Base-by-base conservation (phyloP, 148 eudicot species). In the Drosera capensis region DNA sequence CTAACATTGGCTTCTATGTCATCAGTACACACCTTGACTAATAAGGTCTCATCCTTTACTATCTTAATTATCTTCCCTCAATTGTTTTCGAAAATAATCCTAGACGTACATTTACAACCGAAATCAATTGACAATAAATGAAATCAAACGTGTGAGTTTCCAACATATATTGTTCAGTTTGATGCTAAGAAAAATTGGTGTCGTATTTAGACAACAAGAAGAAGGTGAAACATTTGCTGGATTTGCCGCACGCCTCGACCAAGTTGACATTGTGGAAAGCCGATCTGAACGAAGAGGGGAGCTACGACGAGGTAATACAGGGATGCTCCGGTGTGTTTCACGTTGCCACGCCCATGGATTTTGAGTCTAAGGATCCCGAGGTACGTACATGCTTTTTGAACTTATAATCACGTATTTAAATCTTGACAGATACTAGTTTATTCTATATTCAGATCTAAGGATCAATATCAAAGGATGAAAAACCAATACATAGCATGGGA, bases 301-400 rank as follows among this genome's bases (percentile, higher is more conserved):
- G 83, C 70, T 80, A 70, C 43, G 90, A 80, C 39, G 75, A 77
- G 58, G 90, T 77, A 22, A 63, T 80, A 43, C 42, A 71, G 44
- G 80, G 80, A 5, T 80, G 83, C 51, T 23, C 51, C 11, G 92
- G 78, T 2, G 92, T 80, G 0, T 80, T 80, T 51, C 92, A 80
- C 65, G 72, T 80, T 15, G 92, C 92, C 24, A 73, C 84, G 12
- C 84, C 92, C 20, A 80, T 77, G 78, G 78, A 68, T 23, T 73
- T 80, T 18, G 65, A 71, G 20, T 73, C 80, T 58, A 43, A 76
- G 34, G 90, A 80, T 42, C 90, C 90, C 40, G 90, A 80, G 78
- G 90, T 77, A 65, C n/a, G n/a, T n/a, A n/a, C n/a, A 55, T 14
- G 24, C 35, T 22, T 18, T 22, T 8, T n/a, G n/a, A n/a, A n/a